Percentiles rank a stretch among this genome's conserved stretches.
These are phyloP conservation scores for Pseudopithomyces chartarum DNA, from an alignment of 2,329 filamentous ascomycete genomes.

Conservation along the genomic window DNA sequence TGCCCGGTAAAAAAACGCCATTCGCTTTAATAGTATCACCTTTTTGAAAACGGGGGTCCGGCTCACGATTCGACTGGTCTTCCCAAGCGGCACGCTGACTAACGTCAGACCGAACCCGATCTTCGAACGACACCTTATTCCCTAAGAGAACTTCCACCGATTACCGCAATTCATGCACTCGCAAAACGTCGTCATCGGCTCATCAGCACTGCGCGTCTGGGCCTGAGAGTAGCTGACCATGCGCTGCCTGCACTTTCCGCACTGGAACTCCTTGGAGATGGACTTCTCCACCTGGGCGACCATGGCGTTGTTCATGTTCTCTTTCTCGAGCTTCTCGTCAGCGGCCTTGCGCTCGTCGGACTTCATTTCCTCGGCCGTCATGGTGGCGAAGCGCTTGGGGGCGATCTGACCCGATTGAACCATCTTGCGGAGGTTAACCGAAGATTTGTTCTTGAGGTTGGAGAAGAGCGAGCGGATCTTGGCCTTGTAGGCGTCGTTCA, in stretches of 20 bases:
- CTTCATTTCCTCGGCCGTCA: conserved; percentile 91
- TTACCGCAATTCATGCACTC: conserved; percentile 59
- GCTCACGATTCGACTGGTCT: neutral
- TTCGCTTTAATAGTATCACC: neutral
- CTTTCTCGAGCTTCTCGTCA: conserved; percentile 77
- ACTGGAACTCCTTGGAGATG: conserved; percentile 85
- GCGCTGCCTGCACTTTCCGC: conserved; percentile 89
- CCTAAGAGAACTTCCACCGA: conserved; percentile 54
- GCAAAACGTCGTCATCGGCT: conserved; percentile 70
- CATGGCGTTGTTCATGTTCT: conserved; percentile 98
- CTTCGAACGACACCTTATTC: neutral
- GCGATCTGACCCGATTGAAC: conserved; percentile 77
- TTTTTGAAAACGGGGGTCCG: neutral
- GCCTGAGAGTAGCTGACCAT: conserved; percentile 96
- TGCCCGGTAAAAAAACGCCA: conserved; percentile 8
- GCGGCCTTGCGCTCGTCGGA: conserved; percentile 78
- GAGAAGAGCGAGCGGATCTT: conserved; percentile 93
- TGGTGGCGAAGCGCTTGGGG: conserved; percentile 76
- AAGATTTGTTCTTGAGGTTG: conserved; percentile 92
- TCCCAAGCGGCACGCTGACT: neutral
- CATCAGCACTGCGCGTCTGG: conserved; percentile 93
- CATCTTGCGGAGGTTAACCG: conserved; percentile 74
- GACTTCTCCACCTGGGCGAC: conserved; percentile 90
- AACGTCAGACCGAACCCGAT: neutral
- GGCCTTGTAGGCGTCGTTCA: conserved; percentile 73